A percentile compares a stretch with the other conserved stretches of the same genome.
Conservation (phyloP, 2,329 filamentous ascomycete species). For the Alternaria gaisen region DNA sequence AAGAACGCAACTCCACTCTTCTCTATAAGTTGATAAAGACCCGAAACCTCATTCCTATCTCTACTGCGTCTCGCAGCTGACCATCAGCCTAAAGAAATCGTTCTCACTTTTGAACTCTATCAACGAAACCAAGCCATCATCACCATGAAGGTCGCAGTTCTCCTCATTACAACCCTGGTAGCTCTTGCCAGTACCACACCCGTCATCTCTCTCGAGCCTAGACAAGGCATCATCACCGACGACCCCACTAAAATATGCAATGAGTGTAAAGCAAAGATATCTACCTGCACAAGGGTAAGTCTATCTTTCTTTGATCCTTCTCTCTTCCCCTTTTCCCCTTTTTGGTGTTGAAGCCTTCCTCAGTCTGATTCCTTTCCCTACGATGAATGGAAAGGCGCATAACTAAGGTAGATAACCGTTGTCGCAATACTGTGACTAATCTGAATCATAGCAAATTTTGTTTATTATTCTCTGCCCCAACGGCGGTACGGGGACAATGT, state of each 20-base stretch:
- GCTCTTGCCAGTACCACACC: background rate
- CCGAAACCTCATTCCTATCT: background rate
- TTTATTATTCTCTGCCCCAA: background rate
- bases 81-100: background rate
- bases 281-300: background rate
- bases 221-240: background rate
- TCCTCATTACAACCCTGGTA: background rate
- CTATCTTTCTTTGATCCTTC: background rate
- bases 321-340: background rate
- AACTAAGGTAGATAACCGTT: background rate
- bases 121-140: background rate
- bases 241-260: background rate
- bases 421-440: background rate
- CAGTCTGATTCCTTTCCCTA: background rate
- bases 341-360: background rate
- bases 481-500: background rate
- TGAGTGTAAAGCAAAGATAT: background rate
- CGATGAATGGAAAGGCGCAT: background rate
- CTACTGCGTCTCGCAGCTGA: background rate
- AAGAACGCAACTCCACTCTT: background rate
- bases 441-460: background rate
- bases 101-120: background rate
- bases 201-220: background rate
- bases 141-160: background rate
- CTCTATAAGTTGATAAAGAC: background rate